Evolutionary conservation across 495 filamentous ascomycete species (phyloP).

Genomic region (Clavariopsis aquatica): DNA sequence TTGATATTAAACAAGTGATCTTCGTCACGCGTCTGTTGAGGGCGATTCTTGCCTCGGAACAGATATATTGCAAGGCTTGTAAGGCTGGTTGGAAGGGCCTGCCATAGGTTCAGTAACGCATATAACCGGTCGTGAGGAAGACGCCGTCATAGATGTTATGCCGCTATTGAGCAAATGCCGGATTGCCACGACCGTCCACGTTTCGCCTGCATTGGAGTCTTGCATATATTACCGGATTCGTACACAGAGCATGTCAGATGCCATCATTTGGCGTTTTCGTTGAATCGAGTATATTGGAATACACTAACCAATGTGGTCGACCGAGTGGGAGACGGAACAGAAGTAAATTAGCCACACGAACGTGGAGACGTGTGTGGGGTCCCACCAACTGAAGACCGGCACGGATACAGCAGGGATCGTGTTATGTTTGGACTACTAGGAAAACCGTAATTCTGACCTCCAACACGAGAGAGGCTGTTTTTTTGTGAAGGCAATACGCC

Average conservation of each 20-base stretch:
- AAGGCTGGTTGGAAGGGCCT: background rate
- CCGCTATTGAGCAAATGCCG: background rate
- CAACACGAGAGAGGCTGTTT: no score
- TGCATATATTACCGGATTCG: background rate
- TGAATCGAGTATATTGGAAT: background rate
- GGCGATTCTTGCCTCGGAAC: background rate
- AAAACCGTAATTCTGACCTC: no score
- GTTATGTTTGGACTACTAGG: no score
- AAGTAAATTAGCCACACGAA: background rate
- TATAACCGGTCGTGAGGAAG: background rate
- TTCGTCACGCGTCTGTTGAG: no score
- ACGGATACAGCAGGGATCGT: no score
- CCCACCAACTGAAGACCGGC: no score
- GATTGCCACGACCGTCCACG: background rate
- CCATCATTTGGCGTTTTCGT: background rate
- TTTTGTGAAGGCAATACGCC: no score
- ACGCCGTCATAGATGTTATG: background rate
- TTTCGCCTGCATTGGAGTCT: background rate
- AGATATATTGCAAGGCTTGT: background rate
- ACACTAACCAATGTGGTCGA: background rate
- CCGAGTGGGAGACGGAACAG: background rate
- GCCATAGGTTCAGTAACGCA: background rate
- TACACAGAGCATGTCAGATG: background rate
- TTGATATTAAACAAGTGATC: background rate
- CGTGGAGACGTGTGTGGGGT: background rate